Percentiles rank a stretch among this genome's conserved stretches.
Conservation (phyloP, 495 filamentous ascomycete genomes). For the Chaetomidium leptoderma region DNA sequence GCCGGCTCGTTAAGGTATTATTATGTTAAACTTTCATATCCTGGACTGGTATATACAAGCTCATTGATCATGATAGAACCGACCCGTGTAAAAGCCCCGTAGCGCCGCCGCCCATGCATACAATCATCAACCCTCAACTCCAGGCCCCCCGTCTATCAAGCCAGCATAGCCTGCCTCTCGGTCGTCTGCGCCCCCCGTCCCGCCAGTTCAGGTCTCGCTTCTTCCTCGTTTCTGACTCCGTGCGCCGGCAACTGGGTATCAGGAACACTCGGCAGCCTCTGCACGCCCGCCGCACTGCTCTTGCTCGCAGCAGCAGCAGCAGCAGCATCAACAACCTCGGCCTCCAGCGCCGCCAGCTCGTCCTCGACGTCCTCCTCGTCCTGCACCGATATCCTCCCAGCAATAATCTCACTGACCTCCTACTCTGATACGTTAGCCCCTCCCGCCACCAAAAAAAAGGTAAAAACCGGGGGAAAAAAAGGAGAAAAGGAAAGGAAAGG, state of each 20-base stretch:
- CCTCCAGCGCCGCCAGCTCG: conserved; percentile 76
- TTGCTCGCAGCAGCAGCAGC: too few relatives aligned
- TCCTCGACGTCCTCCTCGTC: conserved; percentile 98
- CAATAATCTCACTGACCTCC: conserved; percentile 89
- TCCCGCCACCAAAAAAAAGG: not conserved
- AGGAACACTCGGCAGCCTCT: conserved; percentile 59
- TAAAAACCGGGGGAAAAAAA: not conserved
- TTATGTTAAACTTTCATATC: too few relatives aligned
- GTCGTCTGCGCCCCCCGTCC: conserved; percentile 20
- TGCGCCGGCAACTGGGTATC: conserved; percentile 37
- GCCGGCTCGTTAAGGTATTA: too few relatives aligned
- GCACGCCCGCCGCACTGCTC: not conserved
- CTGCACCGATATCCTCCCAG: conserved; percentile 76
- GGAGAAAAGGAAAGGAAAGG: not conserved
- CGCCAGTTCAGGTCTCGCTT: conserved; percentile 29
- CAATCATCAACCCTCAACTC: not conserved
- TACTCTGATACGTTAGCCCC: conserved; percentile 28
- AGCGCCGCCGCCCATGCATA: conserved; percentile 16
- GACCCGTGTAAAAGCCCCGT: not conserved
- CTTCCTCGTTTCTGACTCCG: conserved; percentile 17
- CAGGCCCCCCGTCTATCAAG: conserved; percentile 21
- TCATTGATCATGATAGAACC: not conserved
- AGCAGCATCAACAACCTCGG: conserved; percentile 60
- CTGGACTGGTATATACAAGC: not conserved
- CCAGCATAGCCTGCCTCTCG: conserved; percentile 46